Evolutionary conservation across 257 asterid genomes (phyloP).

Genomic region (Gentiana macrophylla): DNA sequence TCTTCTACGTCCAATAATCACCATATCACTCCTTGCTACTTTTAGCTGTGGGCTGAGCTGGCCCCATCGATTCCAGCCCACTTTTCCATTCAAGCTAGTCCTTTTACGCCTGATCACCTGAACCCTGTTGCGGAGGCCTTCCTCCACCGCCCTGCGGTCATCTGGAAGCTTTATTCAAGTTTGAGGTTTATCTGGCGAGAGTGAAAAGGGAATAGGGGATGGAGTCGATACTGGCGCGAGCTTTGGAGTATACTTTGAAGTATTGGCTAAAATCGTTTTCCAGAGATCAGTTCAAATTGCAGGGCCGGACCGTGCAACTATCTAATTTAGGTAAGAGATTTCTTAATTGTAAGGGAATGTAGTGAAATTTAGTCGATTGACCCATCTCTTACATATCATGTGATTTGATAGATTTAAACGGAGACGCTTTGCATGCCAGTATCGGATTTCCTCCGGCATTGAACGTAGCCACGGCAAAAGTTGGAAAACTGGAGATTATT

Average conservation of each 20-base stretch:
- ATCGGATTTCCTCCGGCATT: slow-evolving; percentile 94
- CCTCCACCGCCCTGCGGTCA: slow-evolving; percentile 9
- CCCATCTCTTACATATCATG: neutral
- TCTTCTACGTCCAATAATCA: slow-evolving; percentile 12
- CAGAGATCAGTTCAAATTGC: slow-evolving; percentile 95
- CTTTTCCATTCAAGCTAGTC: slow-evolving; percentile 8
- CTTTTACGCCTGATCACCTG: slow-evolving; percentile 18
- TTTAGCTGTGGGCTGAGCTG: slow-evolving; percentile 20
- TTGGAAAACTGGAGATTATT: slow-evolving; percentile 86
- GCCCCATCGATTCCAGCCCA: slow-evolving; percentile 31
- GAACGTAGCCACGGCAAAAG: slow-evolving; percentile 81
- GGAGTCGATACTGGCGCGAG: slow-evolving; percentile 92
- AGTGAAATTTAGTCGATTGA: slow-evolving; percentile 10
- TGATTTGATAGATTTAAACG: slow-evolving; percentile 56
- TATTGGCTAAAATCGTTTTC: slow-evolving; percentile 91
- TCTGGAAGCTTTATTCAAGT: neutral
- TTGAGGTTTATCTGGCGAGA: slow-evolving; percentile 5
- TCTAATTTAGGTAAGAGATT: slow-evolving; percentile 60
- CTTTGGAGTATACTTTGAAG: slow-evolving; percentile 88
- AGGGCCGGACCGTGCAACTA: slow-evolving; percentile 81
- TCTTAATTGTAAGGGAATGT: neutral
- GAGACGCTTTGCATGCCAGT: slow-evolving; percentile 95
- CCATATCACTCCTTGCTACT: slow-evolving; percentile 27
- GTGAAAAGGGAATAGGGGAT: slow-evolving; percentile 17
- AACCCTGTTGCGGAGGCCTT: slow-evolving; percentile 13